Conservation (phyloP, 2,329 filamentous ascomycete genomes). For the Aspergillus nomiae region DNA sequence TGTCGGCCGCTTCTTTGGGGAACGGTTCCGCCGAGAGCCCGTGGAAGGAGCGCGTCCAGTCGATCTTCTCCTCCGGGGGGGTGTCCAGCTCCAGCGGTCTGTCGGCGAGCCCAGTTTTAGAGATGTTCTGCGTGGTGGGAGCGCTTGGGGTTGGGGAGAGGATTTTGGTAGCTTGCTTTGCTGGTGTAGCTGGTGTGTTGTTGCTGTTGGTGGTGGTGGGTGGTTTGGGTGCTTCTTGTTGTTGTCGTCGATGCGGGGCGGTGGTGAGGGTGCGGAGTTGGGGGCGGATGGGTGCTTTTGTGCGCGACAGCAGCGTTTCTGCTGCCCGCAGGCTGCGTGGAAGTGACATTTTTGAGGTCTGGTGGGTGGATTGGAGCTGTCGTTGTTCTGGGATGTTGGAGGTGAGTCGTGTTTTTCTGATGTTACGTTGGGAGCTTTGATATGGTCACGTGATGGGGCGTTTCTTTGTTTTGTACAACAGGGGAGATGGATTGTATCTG, state of each 20-base stretch:
- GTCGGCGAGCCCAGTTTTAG: constrained; percentile 41
- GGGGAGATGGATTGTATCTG: not conserved
- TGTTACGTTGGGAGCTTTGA: not conserved
- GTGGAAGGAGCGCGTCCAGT: constrained; percentile 85
- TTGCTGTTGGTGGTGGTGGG: constrained; percentile 6
- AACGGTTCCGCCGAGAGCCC: constrained; percentile 74
- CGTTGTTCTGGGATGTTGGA: constrained; percentile 1
- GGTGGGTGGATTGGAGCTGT: not conserved
- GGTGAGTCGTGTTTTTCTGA: not conserved
- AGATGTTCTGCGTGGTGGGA: constrained; percentile 39
- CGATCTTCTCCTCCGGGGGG: constrained; percentile 53
- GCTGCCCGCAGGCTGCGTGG: constrained; percentile 23
- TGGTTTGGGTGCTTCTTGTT: constrained; percentile 13
- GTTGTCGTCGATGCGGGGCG: constrained; percentile 1
- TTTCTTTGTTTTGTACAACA: not conserved
- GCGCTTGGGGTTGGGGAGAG: constrained; percentile 29
- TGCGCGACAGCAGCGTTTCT: constrained; percentile 19
- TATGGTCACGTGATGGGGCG: not conserved
- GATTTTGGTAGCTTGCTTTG: constrained; percentile 16
- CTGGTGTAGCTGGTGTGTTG: not conserved
- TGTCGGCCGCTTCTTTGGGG: constrained; percentile 65
- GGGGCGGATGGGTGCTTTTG: constrained; percentile 13
- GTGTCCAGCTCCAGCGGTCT: constrained; percentile 35
- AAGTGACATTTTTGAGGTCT: constrained; percentile 25
- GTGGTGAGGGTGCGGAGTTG: constrained; percentile 1